Evolutionary conservation across 768 basidiomycete genomes (phyloP).

Genomic region (Mycena rebaudengoi): DNA sequence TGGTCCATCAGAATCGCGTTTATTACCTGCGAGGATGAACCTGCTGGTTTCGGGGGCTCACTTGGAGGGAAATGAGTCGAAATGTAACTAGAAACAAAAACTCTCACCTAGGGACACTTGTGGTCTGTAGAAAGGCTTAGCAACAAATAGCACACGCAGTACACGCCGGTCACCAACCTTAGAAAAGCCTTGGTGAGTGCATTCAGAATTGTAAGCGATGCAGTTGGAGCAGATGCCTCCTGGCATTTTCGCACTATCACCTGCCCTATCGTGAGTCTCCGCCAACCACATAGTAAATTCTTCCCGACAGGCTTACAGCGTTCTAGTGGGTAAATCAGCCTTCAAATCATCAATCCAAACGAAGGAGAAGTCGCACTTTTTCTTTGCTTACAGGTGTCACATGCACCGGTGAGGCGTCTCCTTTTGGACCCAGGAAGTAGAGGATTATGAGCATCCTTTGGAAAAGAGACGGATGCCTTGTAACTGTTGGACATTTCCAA

Average conservation of each 20-base stretch:
- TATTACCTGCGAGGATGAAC: background rate
- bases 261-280: conserved; percentile 6
- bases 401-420: conserved; percentile 21
- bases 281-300: background rate
- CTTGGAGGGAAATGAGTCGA: too few species aligned
- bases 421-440: conserved; percentile 22
- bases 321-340: background rate
- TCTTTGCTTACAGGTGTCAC: conserved; percentile 12
- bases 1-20: background rate
- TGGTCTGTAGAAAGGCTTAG: background rate
- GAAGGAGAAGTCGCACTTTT: background rate
- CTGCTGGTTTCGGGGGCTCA: too few species aligned
- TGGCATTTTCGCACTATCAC: conserved; percentile 58
- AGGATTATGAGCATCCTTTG: too few species aligned
- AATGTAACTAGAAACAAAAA: too few species aligned
- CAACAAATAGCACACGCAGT: background rate
- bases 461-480: too few species aligned
- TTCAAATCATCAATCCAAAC: background rate
- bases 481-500: too few species aligned
- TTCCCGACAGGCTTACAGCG: conserved; percentile 1
- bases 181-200: conserved; percentile 33
- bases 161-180: background rate
- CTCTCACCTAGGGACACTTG: too few species aligned
- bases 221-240: conserved; percentile 55
- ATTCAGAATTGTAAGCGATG: conserved; percentile 51